Percentiles rank a stretch among this genome's conserved stretches.
Conservation (phyloP, 495 filamentous ascomycete species). For the Evernia prunastri region DNA sequence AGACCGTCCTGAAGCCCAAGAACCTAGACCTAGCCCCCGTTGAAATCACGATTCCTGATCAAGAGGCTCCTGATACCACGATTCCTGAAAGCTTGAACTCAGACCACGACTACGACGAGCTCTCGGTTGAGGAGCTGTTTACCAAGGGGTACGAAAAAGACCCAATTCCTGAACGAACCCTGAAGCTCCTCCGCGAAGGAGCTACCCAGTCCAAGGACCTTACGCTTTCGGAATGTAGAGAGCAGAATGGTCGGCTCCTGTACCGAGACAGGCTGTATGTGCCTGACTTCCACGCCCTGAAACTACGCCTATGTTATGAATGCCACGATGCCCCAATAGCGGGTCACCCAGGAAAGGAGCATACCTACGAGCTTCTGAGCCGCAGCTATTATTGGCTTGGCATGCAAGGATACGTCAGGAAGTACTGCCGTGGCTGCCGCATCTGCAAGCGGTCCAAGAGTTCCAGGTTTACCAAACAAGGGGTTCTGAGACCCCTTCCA, state of each 20-base stretch:
- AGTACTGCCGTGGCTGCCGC: background rate
- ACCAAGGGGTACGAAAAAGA: background rate
- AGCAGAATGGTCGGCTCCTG: background rate
- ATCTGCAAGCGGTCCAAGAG: background rate
- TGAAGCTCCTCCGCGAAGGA: background rate
- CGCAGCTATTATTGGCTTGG: background rate
- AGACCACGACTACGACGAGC: too few relatives aligned
- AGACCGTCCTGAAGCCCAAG: background rate
- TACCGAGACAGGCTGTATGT: background rate
- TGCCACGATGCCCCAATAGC: background rate
- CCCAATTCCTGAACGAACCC: background rate
- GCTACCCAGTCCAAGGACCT: background rate
- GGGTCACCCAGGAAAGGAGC: background rate
- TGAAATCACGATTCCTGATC: too few relatives aligned
- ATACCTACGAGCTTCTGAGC: background rate
- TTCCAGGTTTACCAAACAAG: conserved; percentile 5
- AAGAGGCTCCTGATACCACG: too few relatives aligned
- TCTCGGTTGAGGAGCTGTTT: background rate
- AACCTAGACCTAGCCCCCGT: conserved; percentile 2
- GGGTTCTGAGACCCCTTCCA: conserved; percentile 23
- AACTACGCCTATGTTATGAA: background rate
- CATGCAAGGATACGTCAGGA: background rate
- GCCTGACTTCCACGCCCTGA: background rate
- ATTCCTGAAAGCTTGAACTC: too few relatives aligned
- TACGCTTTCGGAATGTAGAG: background rate